Conservation (phyloP, 1,284 basidiomycete genomes). For the Cryptococcus neoformans region DNA sequence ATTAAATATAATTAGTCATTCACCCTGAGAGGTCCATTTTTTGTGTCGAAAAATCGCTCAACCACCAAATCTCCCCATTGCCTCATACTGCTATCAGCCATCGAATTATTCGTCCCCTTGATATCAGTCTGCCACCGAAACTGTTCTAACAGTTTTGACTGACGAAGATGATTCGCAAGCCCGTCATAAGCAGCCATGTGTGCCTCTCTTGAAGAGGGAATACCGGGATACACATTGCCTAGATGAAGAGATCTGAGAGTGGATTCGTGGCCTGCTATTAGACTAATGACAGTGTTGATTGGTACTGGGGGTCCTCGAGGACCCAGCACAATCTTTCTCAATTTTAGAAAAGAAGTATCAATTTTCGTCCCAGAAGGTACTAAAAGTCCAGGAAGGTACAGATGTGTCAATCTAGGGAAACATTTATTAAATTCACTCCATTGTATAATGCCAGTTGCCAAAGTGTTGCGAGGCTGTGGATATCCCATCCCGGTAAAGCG, state of each 20-base stretch:
- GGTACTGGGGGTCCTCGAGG: slow-evolving; percentile 22
- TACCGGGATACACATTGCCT: slow-evolving; percentile 10
- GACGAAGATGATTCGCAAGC: slow-evolving; percentile 7
- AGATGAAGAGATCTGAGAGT: slow-evolving; percentile 18
- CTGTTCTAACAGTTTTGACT: slow-evolving; percentile 13
- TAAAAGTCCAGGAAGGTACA: slow-evolving; percentile 23
- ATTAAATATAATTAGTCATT: neutral
- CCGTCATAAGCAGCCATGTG: neutral
- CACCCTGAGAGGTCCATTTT: neutral
- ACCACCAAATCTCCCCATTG: neutral
- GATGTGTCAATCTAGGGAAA: slow-evolving; percentile 30
- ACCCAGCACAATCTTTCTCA: slow-evolving; percentile 20
- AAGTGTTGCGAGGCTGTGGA: slow-evolving; percentile 13
- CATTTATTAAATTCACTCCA: slow-evolving; percentile 13
- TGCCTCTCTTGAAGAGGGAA: neutral
- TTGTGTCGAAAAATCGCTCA: neutral
- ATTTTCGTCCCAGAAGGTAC: slow-evolving; percentile 14
- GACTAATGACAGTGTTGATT: slow-evolving; percentile 6
- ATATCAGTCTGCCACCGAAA: slow-evolving; percentile 13
- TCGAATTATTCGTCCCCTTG: neutral
- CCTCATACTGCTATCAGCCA: slow-evolving; percentile 1
- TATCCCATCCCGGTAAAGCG: slow-evolving; percentile 2
- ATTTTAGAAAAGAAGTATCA: slow-evolving; percentile 1
- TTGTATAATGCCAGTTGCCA: slow-evolving; percentile 9
- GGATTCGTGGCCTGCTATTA: slow-evolving; percentile 11